These are phyloP conservation scores for Syzygium malaccense DNA, from an alignment of 441 rosid genomes.

Conservation along the genomic window DNA sequence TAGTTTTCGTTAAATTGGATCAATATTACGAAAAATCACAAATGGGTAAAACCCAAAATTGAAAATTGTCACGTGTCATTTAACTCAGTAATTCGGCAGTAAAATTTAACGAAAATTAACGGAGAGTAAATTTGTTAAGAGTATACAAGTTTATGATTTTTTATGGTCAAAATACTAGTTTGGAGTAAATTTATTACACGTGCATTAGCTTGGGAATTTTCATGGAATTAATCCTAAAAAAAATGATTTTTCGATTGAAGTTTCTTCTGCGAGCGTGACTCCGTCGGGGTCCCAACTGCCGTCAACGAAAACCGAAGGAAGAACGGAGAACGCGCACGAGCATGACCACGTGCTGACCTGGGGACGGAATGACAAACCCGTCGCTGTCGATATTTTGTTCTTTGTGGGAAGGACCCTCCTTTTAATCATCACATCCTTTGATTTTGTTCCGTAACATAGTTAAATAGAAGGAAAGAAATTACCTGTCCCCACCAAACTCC, in stretches of 20 bases:
- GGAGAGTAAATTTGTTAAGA: too few species aligned
- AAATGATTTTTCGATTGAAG: not conserved
- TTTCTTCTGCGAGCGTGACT: not conserved
- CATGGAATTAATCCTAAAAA: too few species aligned
- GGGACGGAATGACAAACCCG: not conserved
- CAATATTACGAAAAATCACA: too few species aligned
- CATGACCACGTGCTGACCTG: not conserved
- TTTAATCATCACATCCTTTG: not conserved
- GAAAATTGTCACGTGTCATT: too few species aligned
- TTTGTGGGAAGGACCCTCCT: not conserved
- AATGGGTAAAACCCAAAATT: too few species aligned
- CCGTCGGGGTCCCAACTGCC: not conserved
- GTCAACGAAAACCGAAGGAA: not conserved
- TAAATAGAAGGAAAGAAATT: not conserved
- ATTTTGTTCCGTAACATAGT: not conserved
- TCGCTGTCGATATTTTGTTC: not conserved
- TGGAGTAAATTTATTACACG: too few species aligned
- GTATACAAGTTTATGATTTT: rapidly evolving
- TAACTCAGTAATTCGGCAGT: too few species aligned
- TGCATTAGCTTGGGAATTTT: too few species aligned
- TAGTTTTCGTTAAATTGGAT: too few species aligned
- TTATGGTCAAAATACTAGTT: too few species aligned
- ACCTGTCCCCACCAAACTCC: not conserved
- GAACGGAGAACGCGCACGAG: not conserved
- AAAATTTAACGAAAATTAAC: too few species aligned